Evolutionary conservation across 2,329 filamentous ascomycete species (phyloP).

Genomic region (Colletotrichum spinosum): DNA sequence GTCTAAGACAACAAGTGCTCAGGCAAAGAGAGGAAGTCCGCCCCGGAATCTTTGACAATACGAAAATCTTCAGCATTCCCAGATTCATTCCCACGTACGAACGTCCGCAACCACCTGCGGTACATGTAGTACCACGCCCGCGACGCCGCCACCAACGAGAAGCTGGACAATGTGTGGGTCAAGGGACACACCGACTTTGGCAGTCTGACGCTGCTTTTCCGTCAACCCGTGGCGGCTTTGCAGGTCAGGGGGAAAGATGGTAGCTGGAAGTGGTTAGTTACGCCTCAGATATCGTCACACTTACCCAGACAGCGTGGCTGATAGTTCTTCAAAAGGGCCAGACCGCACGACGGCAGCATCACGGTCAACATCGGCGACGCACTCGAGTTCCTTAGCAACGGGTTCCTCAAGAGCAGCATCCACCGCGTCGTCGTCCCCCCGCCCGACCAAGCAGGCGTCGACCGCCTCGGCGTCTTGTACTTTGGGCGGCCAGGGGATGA

Average conservation of each 20-base stretch:
- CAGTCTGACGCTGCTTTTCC: slow-evolving; percentile 67
- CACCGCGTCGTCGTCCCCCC: slow-evolving; percentile 58
- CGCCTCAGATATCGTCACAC: background rate
- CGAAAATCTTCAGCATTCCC: slow-evolving; percentile 54
- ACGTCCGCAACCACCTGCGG: slow-evolving; percentile 54
- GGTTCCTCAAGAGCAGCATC: slow-evolving; percentile 57
- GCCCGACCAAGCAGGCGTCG: slow-evolving; percentile 55
- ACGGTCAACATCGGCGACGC: slow-evolving; percentile 65
- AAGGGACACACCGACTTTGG: slow-evolving; percentile 66
- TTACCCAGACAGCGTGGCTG: background rate
- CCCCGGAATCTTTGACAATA: slow-evolving; percentile 51
- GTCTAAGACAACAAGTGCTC: background rate
- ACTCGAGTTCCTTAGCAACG: slow-evolving; percentile 59
- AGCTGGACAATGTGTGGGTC: slow-evolving; percentile 49
- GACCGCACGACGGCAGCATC: slow-evolving; percentile 60
- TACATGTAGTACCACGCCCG: slow-evolving; percentile 70
- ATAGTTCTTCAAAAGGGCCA: slow-evolving; percentile 43
- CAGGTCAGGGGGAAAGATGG: slow-evolving; percentile 60
- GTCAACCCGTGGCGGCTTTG: slow-evolving; percentile 67
- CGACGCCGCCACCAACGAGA: slow-evolving; percentile 55
- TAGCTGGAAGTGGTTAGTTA: slow-evolving; percentile 56
- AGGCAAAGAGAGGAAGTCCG: slow-evolving; percentile 42
- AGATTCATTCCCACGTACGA: slow-evolving; percentile 51
- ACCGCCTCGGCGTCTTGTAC: slow-evolving; percentile 60
- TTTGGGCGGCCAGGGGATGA: slow-evolving; percentile 52